Base-by-base conservation (phyloP, 768 basidiomycete genomes). In the Boletus insuetus region DNA sequence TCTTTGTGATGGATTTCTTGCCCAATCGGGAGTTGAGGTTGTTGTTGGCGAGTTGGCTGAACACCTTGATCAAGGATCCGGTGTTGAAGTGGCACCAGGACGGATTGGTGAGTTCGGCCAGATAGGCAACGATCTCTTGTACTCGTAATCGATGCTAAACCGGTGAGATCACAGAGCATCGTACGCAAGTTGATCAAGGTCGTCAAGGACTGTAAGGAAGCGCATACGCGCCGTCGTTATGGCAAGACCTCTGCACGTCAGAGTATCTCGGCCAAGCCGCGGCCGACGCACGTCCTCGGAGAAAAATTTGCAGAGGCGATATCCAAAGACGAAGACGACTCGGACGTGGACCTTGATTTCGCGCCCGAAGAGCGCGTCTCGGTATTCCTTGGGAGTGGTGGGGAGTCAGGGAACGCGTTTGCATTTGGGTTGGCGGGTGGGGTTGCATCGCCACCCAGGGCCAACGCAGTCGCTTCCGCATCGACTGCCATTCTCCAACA, bases 1-100 rank as follows among this genome's bases (percentile, higher is more conserved):
- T 95, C 70, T 96, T 95, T 69, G 80, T 80, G 47, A 87, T 91
- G 59, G 94, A 97, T 68, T 96, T 95, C 65, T 72, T 93, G 55
- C 85, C 89, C 41, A 86, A 90, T 71, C 81, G 84, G 55, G 89
- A 89, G 62, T 71, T 96, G 64, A 78, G 94, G 61, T 66, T 85
- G 26, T 68, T 87, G 41, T 75, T 94, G 45, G 83, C 91, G 17
- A 78, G 80, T 45, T 95, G 91, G 91, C 65, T 96, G 54, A 97
- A 96, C 69, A 74, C 81, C n/a, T 70, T 92, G 54, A 75, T 83
- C 39, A 78, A 78, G 54, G 89, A 92, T 73, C 85, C 86, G n/a
- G 78, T 84, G 46, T 70, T 89, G 74, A 77, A 79, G 64, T 79
- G 76, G 58, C 83, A 85, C 63, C 72, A 72, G 47, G 90, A 91